These are phyloP conservation scores for Zymoseptoria crescenta DNA, from an alignment of 2,329 filamentous ascomycete genomes.

Conservation along the genomic window DNA sequence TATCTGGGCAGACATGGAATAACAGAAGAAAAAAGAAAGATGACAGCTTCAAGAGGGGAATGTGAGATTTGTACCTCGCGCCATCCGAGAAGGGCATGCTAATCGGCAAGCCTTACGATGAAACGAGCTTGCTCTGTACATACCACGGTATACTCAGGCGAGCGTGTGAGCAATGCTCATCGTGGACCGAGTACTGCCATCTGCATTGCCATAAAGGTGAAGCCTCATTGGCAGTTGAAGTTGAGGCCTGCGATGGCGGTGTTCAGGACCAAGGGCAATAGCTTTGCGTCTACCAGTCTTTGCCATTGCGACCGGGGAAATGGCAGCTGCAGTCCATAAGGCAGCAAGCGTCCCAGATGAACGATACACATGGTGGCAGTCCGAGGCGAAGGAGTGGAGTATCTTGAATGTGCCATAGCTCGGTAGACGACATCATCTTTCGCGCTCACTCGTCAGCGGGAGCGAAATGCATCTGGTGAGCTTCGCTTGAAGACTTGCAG, in stretches of 20 bases:
- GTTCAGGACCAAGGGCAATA: not conserved
- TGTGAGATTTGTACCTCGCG: not conserved
- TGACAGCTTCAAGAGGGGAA: not conserved
- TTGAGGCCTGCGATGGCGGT: not conserved
- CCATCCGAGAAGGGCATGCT: not conserved
- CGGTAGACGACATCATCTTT: not conserved
- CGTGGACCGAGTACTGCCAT: not conserved
- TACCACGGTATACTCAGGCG: not conserved
- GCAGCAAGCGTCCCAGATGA: not conserved
- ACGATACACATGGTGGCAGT: not conserved
- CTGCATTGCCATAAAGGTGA: not conserved
- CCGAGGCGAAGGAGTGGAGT: not conserved
- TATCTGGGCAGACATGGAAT: not conserved
- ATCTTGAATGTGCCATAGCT: not conserved
- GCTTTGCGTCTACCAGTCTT: not conserved
- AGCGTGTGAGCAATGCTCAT: not conserved
- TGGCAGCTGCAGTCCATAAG: not conserved
- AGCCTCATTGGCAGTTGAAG: not conserved
- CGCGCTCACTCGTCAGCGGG: no score
- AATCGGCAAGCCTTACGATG: not conserved
- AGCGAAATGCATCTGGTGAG: no score
- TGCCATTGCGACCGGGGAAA: not conserved
- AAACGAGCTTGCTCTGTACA: not conserved
- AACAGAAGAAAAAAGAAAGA: not conserved
- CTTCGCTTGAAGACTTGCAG: no score